Evolutionary conservation across 306 rosid genomes (phyloP).

Genomic region (Coriaria nepalensis): DNA sequence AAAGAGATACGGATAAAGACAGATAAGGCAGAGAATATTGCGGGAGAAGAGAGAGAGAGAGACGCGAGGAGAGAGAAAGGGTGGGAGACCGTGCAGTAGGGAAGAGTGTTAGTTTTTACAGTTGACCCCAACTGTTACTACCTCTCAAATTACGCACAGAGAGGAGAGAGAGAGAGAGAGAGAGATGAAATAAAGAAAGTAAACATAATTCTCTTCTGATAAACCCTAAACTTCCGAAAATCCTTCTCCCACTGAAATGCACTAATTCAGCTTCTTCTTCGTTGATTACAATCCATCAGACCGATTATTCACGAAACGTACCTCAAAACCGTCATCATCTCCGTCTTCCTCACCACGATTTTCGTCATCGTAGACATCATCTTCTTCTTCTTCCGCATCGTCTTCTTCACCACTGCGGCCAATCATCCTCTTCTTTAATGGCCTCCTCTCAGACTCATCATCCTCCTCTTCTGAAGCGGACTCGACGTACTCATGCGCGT

Average conservation of each 20-base stretch:
- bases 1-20: slow-evolving; percentile 46
- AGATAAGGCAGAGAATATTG: slow-evolving; percentile 36
- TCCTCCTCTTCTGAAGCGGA: slow-evolving; percentile 21
- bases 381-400: slow-evolving; percentile 18
- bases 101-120: slow-evolving; percentile 34
- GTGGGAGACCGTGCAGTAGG: slow-evolving; percentile 47
- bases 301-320: slow-evolving; percentile 20
- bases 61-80: slow-evolving; percentile 30
- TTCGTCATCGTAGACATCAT: slow-evolving; percentile 16
- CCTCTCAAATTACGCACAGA: slow-evolving; percentile 22
- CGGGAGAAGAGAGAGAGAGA: slow-evolving; percentile 14
- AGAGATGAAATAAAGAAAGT: slow-evolving; percentile 24
- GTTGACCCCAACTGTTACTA: slow-evolving; percentile 58
- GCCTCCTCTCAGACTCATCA: slow-evolving; percentile 27
- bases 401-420: slow-evolving; percentile 19
- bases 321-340: slow-evolving; percentile 43
- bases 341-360: slow-evolving; percentile 21
- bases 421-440: slow-evolving; percentile 35
- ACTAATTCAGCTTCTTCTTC: slow-evolving; percentile 3
- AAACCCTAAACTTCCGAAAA: background rate
- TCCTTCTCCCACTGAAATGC: slow-evolving; percentile 6
- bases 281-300: slow-evolving; percentile 4
- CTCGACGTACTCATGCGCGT: slow-evolving; percentile 22
- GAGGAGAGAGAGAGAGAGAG: slow-evolving; percentile 29
- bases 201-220: slow-evolving; percentile 17